phyloP scores from a whole-genome alignment of 495 filamentous ascomycete species.

The Opeltia flavorubescens region DNA sequence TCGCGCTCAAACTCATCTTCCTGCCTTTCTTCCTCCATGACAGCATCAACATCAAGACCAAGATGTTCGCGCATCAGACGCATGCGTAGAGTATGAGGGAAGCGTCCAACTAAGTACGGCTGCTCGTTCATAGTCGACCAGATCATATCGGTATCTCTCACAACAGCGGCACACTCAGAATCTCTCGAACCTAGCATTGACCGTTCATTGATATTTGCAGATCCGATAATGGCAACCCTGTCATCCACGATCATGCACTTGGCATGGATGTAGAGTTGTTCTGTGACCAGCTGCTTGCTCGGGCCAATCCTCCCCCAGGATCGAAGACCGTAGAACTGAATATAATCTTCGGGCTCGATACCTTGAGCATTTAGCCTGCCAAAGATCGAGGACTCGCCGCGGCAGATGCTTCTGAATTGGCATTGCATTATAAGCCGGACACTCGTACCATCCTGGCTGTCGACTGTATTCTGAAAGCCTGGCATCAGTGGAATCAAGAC shows the following conservation, averaged over 20 bases:
- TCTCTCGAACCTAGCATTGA: slow-evolving; percentile 88
- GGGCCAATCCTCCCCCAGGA: slow-evolving; percentile 89
- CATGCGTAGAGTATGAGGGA: slow-evolving; percentile 85
- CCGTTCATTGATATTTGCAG: slow-evolving; percentile 97
- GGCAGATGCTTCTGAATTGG: slow-evolving; percentile 93
- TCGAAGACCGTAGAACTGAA: slow-evolving; percentile 84
- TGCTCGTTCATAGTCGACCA: slow-evolving; percentile 82
- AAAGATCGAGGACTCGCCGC: slow-evolving; percentile 87
- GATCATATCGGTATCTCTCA: slow-evolving; percentile 89
- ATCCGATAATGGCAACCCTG: slow-evolving; percentile 84
- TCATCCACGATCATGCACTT: slow-evolving; percentile 98
- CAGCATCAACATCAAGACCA: slow-evolving; percentile 83
- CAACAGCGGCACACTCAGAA: slow-evolving; percentile 81
- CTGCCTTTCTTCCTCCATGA: slow-evolving; percentile 61
- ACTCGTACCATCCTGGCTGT: slow-evolving; percentile 83
- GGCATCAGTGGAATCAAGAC: slow-evolving; percentile 94
- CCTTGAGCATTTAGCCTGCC: slow-evolving; percentile 64
- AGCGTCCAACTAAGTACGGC: slow-evolving; percentile 78
- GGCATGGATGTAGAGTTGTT: slow-evolving; percentile 96
- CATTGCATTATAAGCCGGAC: slow-evolving; percentile 95
- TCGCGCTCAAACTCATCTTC: slow-evolving; percentile 29
- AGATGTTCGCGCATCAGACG: slow-evolving; percentile 95
- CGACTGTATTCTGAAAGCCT: slow-evolving; percentile 94
- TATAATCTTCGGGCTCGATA: slow-evolving; percentile 94
- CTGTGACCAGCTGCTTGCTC: slow-evolving; percentile 68